A percentile compares a stretch with the other conserved stretches of the same genome.
Conservation (phyloP, 192 early-diverging fungal species). For the Coemansia guatemalensis region DNA sequence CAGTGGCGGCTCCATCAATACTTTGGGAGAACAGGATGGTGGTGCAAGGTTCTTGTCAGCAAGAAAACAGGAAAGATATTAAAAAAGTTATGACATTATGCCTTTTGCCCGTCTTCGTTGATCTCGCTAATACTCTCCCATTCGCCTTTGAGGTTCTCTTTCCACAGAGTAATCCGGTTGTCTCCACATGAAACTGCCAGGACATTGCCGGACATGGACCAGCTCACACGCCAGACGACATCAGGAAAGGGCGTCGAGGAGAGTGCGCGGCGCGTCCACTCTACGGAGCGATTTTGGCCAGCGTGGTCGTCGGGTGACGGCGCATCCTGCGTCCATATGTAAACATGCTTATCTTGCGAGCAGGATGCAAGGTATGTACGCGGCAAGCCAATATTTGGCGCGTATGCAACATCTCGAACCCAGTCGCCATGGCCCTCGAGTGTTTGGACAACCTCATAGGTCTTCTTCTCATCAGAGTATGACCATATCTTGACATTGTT, state of each 20-base stretch:
- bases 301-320: constrained; percentile 25
- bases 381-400: constrained; percentile 91
- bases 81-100: constrained; percentile 1
- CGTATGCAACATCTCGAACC: constrained; percentile 97
- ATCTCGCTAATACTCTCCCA: constrained; percentile 87
- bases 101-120: constrained; percentile 44
- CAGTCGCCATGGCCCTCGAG: constrained; percentile 95
- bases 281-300: constrained; percentile 20
- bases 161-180: constrained; percentile 96
- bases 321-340: constrained; percentile 92
- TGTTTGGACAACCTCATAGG: constrained; percentile 76
- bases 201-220: constrained; percentile 93
- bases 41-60: too few species aligned
- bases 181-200: constrained; percentile 96
- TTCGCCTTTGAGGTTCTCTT: constrained; percentile 89
- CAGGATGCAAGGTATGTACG: constrained; percentile 89
- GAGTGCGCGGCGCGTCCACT: constrained; percentile 77
- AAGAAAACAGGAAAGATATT: too few species aligned
- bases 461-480: constrained; percentile 66
- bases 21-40: too few species aligned
- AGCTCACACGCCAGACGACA: constrained; percentile 98
- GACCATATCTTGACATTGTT: constrained; percentile 95
- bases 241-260: constrained; percentile 82
- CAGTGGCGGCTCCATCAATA: too few species aligned
- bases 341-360: constrained; percentile 96